Conservation (phyloP, 352 stramenopile species). For the Globisporangium cylindrosporum region DNA sequence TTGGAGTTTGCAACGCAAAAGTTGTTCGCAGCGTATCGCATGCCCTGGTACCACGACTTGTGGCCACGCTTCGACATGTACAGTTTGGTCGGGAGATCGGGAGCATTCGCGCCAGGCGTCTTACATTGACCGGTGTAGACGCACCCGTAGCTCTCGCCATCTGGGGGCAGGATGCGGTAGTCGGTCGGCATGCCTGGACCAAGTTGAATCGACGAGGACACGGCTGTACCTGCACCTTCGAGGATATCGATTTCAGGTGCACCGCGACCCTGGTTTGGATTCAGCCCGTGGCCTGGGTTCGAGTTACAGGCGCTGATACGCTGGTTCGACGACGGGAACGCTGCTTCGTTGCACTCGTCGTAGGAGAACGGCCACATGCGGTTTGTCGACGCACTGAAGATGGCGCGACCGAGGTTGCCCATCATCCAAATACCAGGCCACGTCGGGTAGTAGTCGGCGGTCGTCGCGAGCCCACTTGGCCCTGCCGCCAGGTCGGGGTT, state of each 20-base stretch:
- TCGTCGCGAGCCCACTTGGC: slow-evolving; percentile 48
- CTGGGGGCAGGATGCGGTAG: slow-evolving; percentile 32
- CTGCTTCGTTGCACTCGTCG: slow-evolving; percentile 82
- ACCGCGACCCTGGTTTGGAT: slow-evolving; percentile 86
- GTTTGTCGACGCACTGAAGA: slow-evolving; percentile 92
- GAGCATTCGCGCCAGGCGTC: slow-evolving; percentile 40
- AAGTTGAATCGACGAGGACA: slow-evolving; percentile 92
- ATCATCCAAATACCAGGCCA: slow-evolving; percentile 97
- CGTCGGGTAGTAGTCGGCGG: slow-evolving; percentile 66
- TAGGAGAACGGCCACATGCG: slow-evolving; percentile 97
- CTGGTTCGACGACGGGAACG: slow-evolving; percentile 68
- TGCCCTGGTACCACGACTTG: slow-evolving; percentile 70
- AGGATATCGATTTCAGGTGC: slow-evolving; percentile 96
- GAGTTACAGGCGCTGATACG: slow-evolving; percentile 88
- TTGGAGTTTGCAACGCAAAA: slow-evolving; percentile 31
- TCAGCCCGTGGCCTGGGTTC: slow-evolving; percentile 89
- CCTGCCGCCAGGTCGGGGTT: slow-evolving; percentile 49
- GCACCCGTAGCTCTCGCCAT: slow-evolving; percentile 22
- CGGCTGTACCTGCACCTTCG: slow-evolving; percentile 76
- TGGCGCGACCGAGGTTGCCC: slow-evolving; percentile 94
- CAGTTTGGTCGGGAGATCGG: slow-evolving; percentile 34
- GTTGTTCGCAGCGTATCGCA: slow-evolving; percentile 59
- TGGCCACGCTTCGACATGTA: slow-evolving; percentile 48
- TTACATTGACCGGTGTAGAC: slow-evolving; percentile 41
- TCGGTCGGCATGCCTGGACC: slow-evolving; percentile 60